A percentile compares a stretch with the other conserved stretches of the same genome.
phyloP scores from a whole-genome alignment of 805 yeast species.

The Wickerhamiella parazyma region DNA sequence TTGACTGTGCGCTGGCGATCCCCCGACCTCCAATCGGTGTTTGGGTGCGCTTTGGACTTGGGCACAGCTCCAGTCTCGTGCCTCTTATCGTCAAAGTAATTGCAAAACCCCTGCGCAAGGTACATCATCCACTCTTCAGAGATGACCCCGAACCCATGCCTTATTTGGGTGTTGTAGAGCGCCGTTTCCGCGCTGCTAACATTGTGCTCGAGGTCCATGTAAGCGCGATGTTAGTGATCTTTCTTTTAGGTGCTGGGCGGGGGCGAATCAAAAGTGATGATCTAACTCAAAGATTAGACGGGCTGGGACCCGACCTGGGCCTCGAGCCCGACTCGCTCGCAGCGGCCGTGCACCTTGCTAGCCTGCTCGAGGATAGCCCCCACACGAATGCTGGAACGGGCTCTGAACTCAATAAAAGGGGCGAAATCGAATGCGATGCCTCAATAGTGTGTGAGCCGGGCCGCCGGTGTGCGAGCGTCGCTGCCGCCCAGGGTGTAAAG shows the following conservation, averaged over 20 bases:
- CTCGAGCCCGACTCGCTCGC: not conserved
- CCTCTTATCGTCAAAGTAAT: constrained; percentile 82
- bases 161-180: constrained; percentile 27
- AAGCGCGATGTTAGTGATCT: constrained; percentile 4
- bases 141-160: constrained; percentile 41
- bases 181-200: constrained; percentile 10
- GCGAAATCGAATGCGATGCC: constrained; percentile 32
- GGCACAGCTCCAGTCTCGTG: constrained; percentile 87
- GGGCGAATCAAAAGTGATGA: not conserved
- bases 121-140: constrained; percentile 19
- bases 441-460: constrained; percentile 18
- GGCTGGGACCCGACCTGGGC: not conserved
- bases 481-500: constrained; percentile 20
- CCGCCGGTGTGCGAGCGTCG: constrained; percentile 23
- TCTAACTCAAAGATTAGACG: not conserved
- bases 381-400: constrained; percentile 31
- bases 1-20: constrained; percentile 86
- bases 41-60: constrained; percentile 22
- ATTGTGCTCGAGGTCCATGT: constrained; percentile 12
- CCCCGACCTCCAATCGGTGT: constrained; percentile 82
- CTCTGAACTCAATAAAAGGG: constrained; percentile 26
- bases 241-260: constrained; percentile 6
- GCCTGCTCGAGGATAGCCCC: constrained; percentile 25
- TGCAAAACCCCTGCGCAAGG: constrained; percentile 43
- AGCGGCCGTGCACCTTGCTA: not conserved